Conservation (phyloP, 1,139 yeast genomes). For the Dujonia santamariae region DNA sequence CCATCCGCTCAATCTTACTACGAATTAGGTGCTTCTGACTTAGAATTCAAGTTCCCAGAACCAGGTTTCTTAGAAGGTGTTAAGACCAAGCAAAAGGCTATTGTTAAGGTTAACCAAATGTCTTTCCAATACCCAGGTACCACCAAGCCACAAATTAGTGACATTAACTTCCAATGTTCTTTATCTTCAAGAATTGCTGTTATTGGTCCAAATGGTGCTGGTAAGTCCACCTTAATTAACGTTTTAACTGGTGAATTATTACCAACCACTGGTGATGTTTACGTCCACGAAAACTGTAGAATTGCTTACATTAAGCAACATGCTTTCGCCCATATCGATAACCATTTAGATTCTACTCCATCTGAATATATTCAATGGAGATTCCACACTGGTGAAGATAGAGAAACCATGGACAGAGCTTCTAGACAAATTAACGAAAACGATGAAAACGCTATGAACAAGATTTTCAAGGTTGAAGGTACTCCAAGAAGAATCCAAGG, state of each 20-base stretch:
- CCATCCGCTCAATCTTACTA: constrained; percentile 99
- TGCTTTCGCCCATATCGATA: constrained; percentile 98
- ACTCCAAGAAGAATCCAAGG: constrained; percentile 96
- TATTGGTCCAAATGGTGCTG: constrained; percentile 99
- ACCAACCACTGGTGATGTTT: constrained; percentile 97
- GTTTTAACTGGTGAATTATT: constrained; percentile 99
- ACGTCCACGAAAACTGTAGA: constrained; percentile 99
- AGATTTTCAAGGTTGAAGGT: constrained; percentile 98
- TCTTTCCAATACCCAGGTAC: constrained; percentile 99
- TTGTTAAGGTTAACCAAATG: constrained; percentile 96
- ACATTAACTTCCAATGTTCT: constrained; percentile 97
- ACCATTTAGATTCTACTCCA: constrained; percentile 98
- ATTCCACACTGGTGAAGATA: constrained; percentile 99
- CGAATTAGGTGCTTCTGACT: constrained; percentile 96
- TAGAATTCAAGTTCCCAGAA: constrained; percentile 96
- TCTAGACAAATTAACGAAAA: constrained; percentile 96
- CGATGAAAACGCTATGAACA: constrained; percentile 98
- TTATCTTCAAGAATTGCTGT: constrained; percentile 99
- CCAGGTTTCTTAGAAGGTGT: constrained; percentile 99
- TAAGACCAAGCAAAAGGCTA: constrained; percentile 99
- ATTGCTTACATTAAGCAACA: constrained; percentile 99
- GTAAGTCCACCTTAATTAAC: constrained; percentile 97
- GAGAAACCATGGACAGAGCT: constrained; percentile 99
- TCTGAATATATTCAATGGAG: constrained; percentile 99
- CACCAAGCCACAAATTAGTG: constrained; percentile 84